Base-by-base conservation (phyloP, 2,329 filamentous ascomycete species). In the Xylaria sp. region DNA sequence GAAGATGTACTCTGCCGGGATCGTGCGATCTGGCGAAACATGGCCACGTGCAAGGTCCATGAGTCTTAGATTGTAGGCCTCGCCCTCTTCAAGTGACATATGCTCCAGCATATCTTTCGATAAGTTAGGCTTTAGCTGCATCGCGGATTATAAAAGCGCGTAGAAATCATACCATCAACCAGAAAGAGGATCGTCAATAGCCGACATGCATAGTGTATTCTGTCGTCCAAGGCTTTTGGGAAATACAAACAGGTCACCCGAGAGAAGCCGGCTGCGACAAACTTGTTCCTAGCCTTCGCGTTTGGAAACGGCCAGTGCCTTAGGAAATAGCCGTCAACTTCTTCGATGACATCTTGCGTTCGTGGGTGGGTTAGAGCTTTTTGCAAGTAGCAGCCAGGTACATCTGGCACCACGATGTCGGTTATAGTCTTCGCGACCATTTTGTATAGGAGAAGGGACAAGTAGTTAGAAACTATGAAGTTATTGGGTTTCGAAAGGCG, bases 341-440 rank as follows among this genome's bases (percentile, higher is more conserved):
- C 58, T 5, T 68, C 63, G 14, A 71, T 69, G 7, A 77, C 66
- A 37, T 69, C 54, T 1, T 67, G 54, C 6, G 64, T 66, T 1
- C 47, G 64, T 4, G 72, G 75, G 38, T 77, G 74, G 40, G 14
- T 53, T 28, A 35, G 47, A 3, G 31, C 31, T 5, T 17, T 19
- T 19, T 50, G 47, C 17, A 50, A 33, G 17, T 50, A 50, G 31
- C 31, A n/a, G n/a, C n/a, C n/a, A n/a, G n/a, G n/a, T n/a, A n/a
- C n/a, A n/a, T n/a, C 37, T 3, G 47, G 17, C 9, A 33, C 31
- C 17, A 35, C 47, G 15, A 33, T 50, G 4, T 37, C 31, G n/a
- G n/a, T n/a, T n/a, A n/a, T n/a, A 12, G 37, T 50, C 17, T 37
- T 50, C 7, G 47, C 15, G 37, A 50, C 15, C 47, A 50, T 50